Conservation (phyloP, 2,329 filamentous ascomycete genomes). For the Alternaria sp. region DNA sequence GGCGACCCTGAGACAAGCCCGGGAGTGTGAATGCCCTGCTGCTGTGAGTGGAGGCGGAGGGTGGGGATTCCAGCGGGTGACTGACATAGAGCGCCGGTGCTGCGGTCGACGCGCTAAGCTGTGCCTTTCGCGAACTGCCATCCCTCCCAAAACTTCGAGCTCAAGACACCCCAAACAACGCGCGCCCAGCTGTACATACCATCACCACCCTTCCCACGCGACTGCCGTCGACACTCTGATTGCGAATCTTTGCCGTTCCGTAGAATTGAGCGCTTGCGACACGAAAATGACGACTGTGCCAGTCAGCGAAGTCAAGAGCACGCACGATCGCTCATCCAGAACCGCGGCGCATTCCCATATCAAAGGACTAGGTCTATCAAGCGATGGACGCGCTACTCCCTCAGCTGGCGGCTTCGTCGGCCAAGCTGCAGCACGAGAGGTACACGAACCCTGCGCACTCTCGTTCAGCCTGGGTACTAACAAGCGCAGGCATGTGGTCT, state of each 20-base stretch:
- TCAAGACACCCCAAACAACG: conserved; percentile 20
- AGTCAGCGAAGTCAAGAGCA: conserved; percentile 87
- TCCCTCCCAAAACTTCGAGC: conserved; percentile 21
- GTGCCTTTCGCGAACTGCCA: conserved; percentile 16
- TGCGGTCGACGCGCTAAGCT: conserved; percentile 18
- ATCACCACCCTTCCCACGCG: neutral
- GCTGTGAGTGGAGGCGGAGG: conserved; percentile 17
- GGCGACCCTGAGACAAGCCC: neutral
- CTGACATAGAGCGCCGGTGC: conserved; percentile 9
- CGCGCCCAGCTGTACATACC: conserved; percentile 11
- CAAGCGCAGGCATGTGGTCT: conserved; percentile 80
- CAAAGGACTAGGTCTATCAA: conserved; percentile 85
- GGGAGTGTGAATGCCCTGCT: conserved; percentile 4
- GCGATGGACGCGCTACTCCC: conserved; percentile 82
- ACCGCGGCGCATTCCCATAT: conserved; percentile 98
- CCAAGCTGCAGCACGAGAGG: conserved; percentile 86
- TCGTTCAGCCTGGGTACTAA: conserved; percentile 12
- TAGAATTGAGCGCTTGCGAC: conserved; percentile 17
- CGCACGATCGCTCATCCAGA: conserved; percentile 79
- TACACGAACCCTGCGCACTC: conserved; percentile 49
- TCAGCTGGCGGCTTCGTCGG: conserved; percentile 80
- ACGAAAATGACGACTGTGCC: conserved; percentile 47
- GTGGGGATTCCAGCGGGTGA: conserved; percentile 15
- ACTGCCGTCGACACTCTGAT: neutral
- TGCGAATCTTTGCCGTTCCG: neutral